phyloP scores from a whole-genome alignment of 768 basidiomycete genomes.

The Dendrothele bispora region DNA sequence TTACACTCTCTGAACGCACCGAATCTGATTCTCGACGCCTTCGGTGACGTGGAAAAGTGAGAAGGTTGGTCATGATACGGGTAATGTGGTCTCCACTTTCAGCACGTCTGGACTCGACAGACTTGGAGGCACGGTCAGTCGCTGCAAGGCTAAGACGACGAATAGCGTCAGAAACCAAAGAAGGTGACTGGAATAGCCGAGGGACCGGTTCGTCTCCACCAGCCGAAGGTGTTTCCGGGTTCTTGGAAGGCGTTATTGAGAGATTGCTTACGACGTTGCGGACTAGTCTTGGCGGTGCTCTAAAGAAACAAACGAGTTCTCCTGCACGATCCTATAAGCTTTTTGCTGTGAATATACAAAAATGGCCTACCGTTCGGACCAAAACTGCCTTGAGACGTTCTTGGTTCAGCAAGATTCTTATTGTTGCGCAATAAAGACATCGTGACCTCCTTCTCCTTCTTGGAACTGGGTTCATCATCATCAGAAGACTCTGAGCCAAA shows the following conservation, averaged over 20 bases:
- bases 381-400: constrained; percentile 87
- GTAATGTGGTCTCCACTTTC: constrained; percentile 56
- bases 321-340: constrained; percentile 45
- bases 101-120: constrained; percentile 36
- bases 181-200: constrained; percentile 59
- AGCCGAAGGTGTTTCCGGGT: constrained; percentile 12
- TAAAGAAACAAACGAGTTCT: constrained; percentile 85
- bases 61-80: constrained; percentile 77
- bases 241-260: constrained; percentile 43
- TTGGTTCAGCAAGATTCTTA: constrained; percentile 81
- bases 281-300: constrained; percentile 70
- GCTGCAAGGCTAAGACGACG: constrained; percentile 63
- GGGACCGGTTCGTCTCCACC: constrained; percentile 19
- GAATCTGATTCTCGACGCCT: constrained; percentile 5
- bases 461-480: constrained; percentile 52
- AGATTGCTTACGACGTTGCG: constrained; percentile 53
- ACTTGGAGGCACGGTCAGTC: constrained; percentile 40
- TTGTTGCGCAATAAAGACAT: constrained; percentile 58
- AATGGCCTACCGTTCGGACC: constrained; percentile 73
- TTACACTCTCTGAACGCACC: background rate
- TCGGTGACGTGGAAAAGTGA: constrained; percentile 54
- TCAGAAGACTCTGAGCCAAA: constrained; percentile 65
- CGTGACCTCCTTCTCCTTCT: constrained; percentile 49
- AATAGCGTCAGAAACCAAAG: constrained; percentile 73
- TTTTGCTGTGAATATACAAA: background rate